Base-by-base conservation (phyloP, 306 rosid species). In the Gleditsia sinensis region DNA sequence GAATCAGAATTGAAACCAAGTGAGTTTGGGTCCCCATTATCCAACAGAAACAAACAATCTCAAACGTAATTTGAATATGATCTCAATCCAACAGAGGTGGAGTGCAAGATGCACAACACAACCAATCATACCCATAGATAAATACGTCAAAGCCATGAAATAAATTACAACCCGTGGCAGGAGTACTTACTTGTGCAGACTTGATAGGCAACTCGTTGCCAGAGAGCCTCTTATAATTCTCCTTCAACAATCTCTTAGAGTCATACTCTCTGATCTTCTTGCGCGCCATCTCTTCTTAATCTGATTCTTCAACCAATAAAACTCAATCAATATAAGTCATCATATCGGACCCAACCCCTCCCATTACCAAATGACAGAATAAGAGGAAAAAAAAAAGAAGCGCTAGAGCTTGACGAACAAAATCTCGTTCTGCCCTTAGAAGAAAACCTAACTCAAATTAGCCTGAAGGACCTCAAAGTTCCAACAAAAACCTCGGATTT, bases 241-340 rank as follows among this genome's bases (percentile, higher is more conserved):
- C 93, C 84, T 88, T 94, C 95, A 94, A 83, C 89, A 94, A 79
- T 71, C 95, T 94, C 93, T 94, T 91, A 28, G 99, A 92, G 69
- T 94, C 96, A 78, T 88, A 92, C 83, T 92, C 99, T 84, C 99
- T 82, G 82, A 94, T 92, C 96, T 94, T 94, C 99, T 94, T 94
- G 76, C 96, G 95, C 14, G 99, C 99, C 99, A 94, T 94, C 66
- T 89, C 65, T 76, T 48, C 77, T 36, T 1, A 79, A 71, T 34
- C 40, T 10, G 28, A 1, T 34, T 28, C 34, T 34, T 17, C 67
- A 7, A 23, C 7, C 11, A 24, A 63, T 2, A 19, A 63, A 21
- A 12, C 27, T 17, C 9, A 6, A 34, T 36, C 9, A 61, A 2
- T 4, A 34, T 4, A 34, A 60, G 34, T 36, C 46, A 61, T 19